Evolutionary conservation across 2,329 filamentous ascomycete species (phyloP).

Genomic region (Fonsecaea pedrosoi): DNA sequence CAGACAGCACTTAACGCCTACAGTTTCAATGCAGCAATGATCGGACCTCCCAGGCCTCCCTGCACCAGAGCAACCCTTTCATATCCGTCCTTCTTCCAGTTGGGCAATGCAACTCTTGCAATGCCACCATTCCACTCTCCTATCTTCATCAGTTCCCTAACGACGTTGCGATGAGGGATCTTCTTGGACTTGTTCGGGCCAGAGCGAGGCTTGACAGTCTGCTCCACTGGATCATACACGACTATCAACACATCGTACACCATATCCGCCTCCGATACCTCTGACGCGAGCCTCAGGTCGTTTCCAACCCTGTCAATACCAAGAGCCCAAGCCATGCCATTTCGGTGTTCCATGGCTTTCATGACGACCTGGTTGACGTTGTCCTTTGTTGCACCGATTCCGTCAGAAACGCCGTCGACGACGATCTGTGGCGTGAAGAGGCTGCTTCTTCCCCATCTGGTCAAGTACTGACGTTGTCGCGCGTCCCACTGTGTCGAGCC

Average conservation of each 20-base stretch:
- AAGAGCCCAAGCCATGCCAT: constrained; percentile 29
- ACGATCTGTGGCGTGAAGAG: constrained; percentile 36
- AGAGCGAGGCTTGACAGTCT: constrained; percentile 30
- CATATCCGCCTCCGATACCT: constrained; percentile 28
- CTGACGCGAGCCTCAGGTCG: constrained; percentile 30
- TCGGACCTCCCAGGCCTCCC: constrained; percentile 30
- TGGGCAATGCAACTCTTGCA: constrained; percentile 21
- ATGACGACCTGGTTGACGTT: constrained; percentile 30
- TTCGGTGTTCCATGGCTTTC: constrained; percentile 30
- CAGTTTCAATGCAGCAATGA: constrained; percentile 30
- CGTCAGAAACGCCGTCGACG: constrained; percentile 31
- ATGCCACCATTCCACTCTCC: constrained; percentile 35
- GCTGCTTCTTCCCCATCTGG: constrained; percentile 28
- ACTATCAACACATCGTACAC: constrained; percentile 32
- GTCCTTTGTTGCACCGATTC: constrained; percentile 32
- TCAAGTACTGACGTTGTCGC: constrained; percentile 31
- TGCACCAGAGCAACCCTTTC: constrained; percentile 36
- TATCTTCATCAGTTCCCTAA: constrained; percentile 34
- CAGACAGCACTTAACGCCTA: constrained; percentile 5
- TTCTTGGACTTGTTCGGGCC: constrained; percentile 35
- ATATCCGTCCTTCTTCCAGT: constrained; percentile 21
- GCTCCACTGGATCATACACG: constrained; percentile 26
- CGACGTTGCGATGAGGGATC: constrained; percentile 34
- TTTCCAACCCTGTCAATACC: constrained; percentile 29
- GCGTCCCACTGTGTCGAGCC: constrained; percentile 31